Evolutionary conservation across 129 eudicot species (phyloP), one percentile per base, ranked within the genome.

Genomic region (carrot (Daucus carota)): DNA sequence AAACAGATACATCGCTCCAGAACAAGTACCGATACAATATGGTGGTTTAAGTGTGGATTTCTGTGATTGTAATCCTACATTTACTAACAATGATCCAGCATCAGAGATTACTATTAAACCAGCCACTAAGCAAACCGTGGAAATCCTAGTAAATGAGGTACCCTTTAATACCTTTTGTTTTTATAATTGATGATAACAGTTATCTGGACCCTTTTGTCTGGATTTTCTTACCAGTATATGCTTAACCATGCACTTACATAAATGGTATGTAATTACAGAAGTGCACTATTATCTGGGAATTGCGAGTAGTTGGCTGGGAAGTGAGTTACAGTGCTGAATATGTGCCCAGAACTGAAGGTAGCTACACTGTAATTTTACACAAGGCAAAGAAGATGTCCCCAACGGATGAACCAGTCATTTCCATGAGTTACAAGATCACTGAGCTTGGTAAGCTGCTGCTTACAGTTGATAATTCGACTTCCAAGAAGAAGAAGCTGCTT

Each of bases 261-360:
- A 54, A 10, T 26, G 8, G 62, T 8, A 2, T n/a, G n/a, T 32
- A 41, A 32, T 65, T 83, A 81, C 91, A 94, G 98, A 82, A 80
- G 75, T 87, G 96, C 81, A 77, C 78, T 70, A 75, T 94, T 20
- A 87, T 86, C 29, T 94, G 98, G 98, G 98, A 94, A 82, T 77
- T 94, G 28, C 87, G 98, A 31, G 98, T 94, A n/a, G 95, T 94
- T 18, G 97, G 96, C 18, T 94, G 98, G 97, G 98, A 89, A 69
- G 97, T 91, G 80, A 89, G 87, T 83, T 91, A 91, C 80, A 81
- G 89, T 73, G 97, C 97, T 4, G 97, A 94, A 77, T 94, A 79
- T 54, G 87, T 84, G 54, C 97, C 97, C 1, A 83, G 84, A 52
- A 72, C 75, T 73, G 91, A 84, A 84, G 76, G 86, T 72, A 87